These are phyloP conservation scores for Phalaenopsis hybrid DNA, from an alignment of 116 monocot species.

Conservation along the genomic window DNA sequence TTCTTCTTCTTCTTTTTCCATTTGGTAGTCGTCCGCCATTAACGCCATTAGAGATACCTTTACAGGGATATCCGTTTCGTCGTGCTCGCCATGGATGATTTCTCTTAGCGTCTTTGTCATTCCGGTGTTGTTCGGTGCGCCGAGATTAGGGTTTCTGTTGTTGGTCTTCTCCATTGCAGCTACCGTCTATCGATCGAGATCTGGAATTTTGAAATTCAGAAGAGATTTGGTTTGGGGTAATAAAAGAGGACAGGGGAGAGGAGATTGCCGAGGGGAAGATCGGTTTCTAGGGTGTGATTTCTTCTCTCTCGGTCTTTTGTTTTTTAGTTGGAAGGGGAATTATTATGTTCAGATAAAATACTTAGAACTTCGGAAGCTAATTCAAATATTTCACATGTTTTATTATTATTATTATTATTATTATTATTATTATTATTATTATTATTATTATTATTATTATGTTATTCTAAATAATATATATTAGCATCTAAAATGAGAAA, in stretches of 20 bases:
- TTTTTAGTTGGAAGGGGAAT: no score
- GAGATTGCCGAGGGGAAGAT: background rate
- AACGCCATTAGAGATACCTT: slow-evolving; percentile 39
- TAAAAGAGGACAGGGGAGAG: no score
- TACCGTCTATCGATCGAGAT: background rate
- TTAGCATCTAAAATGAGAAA: no score
- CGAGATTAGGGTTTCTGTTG: background rate
- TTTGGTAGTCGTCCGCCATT: slow-evolving; percentile 15
- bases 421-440: no score
- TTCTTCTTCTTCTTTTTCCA: no score
- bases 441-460: no score
- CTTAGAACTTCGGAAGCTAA: no score
- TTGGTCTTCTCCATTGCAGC: background rate
- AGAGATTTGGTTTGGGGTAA: background rate
- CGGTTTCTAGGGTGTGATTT: background rate
- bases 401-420: no score
- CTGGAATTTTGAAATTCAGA: background rate
- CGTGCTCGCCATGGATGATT: background rate
- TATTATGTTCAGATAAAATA: no score
- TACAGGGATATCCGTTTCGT: background rate
- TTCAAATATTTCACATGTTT: no score
- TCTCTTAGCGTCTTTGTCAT: background rate
- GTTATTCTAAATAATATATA: no score
- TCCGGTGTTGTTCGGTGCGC: background rate
- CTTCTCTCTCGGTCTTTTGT: background rate